Evolutionary conservation across 176 grass and related monocot genomes (phyloP), one percentile per base, ranked within the genome.

Genomic region (Phoenix dactylifera): DNA sequence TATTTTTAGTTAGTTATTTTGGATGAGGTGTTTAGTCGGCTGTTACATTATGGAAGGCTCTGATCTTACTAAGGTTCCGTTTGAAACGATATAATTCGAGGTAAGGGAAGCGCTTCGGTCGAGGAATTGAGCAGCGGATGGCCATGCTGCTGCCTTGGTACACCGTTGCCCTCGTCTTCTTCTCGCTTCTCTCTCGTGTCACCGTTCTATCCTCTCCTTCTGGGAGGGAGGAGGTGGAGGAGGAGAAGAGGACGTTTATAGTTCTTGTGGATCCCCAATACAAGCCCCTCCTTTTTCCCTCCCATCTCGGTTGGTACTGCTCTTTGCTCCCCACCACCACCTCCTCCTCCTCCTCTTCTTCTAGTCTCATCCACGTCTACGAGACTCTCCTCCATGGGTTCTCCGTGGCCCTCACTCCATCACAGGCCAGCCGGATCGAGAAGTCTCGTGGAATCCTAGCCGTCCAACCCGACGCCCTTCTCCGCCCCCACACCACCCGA

Each of bases 341-440:
- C 20, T 20, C 20, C 20, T 20, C 20, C 20, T 20, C 20, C 20
- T 20, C 20, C 16, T 10, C 75, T 78, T 12, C 76, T 97, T 51
- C 16, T 72, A 24, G 10, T 14, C 81, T 81, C 1, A 76, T 97
- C 63, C 84, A 97, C 70, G 81, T 91, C 58, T 97, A 97, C 62
- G 79, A 67, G 57, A 97, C 80, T 24, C 76, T 97, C 15, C 91
- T 91, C 76, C 84, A 88, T 26, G 87, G 93, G 23, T 97, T 97
- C 87, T 85, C 87, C 26, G 84, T 44, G 7, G 9, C 2, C 84
- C 17, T 91, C 78, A 2, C 30, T 97, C 0, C 24, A 79, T 1
- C n/a, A 73, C 1, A 64, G 53, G 16, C 81, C 52, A 24, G 93
- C 87, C 12, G 80, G 15, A 71, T 97, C 58, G 74, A 75, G 4